phyloP scores from a whole-genome alignment of 257 asterid species.

The Plantago major region DNA sequence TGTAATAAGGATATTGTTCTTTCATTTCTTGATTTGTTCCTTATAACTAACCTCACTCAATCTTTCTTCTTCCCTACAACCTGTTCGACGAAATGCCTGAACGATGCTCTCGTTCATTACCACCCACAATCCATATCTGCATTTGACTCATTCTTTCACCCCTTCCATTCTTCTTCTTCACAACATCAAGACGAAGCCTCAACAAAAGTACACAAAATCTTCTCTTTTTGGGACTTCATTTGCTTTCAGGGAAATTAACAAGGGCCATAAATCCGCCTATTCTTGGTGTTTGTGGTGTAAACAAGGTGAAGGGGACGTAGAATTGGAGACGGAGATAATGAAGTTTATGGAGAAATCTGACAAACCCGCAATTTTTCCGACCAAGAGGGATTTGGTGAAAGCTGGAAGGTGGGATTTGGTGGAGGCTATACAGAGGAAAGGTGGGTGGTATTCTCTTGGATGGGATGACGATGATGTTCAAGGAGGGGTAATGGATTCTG shows the following conservation, averaged over 20 bases:
- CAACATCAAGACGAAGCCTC: conserved; percentile 21
- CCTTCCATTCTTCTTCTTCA: conserved; percentile 16
- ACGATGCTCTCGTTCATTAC: conserved; percentile 53
- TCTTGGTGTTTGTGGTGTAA: conserved; percentile 46
- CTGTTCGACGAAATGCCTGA: conserved; percentile 67
- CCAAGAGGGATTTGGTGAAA: conserved; percentile 48
- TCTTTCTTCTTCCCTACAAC: background rate
- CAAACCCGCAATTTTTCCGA: conserved; percentile 70
- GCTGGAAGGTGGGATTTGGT: conserved; percentile 85
- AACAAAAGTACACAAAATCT: conserved; percentile 3
- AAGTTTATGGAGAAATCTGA: conserved; percentile 80
- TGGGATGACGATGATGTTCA: conserved; percentile 53
- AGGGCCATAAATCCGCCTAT: conserved; percentile 9
- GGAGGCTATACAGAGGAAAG: conserved; percentile 58
- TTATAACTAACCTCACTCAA: background rate
- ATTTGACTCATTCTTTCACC: conserved; percentile 21
- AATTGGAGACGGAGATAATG: conserved; percentile 72
- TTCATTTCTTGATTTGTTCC: background rate
- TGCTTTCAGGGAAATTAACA: conserved; percentile 30
- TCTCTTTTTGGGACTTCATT: conserved; percentile 1
- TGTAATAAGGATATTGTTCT: no score
- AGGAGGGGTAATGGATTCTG: conserved; percentile 30
- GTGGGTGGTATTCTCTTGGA: conserved; percentile 89
- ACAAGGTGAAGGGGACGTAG: conserved; percentile 50
- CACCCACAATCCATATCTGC: conserved; percentile 20